Evolutionary conservation across 371 early-diverging fungal genomes (phyloP), one percentile per base, ranked within the genome.

Genomic region (Syncephalastrum contaminatum): DNA sequence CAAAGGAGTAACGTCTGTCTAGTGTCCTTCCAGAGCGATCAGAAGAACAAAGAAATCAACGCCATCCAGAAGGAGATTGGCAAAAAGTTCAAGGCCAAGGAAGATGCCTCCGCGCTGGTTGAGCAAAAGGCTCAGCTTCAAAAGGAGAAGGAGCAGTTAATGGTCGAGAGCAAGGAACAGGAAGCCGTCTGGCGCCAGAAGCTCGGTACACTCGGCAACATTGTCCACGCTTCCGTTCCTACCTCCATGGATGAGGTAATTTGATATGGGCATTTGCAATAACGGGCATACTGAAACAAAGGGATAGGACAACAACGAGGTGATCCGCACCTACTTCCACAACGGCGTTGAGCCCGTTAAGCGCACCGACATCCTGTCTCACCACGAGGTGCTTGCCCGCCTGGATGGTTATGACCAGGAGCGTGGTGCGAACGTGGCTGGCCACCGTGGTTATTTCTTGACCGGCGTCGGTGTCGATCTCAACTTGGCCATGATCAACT

Each of bases 361-460:
- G 67, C 77, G 83, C 60, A 75, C 84, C 46, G 85, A 87, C 63
- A 73, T 96, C 39, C 80, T 88, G 73, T 86, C 91, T 21, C 98
- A 98, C 71, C 94, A 96, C 66, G 96, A 98, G 78, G 93, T 98
- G 13, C 78, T 98, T 69, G 79, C 88, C 59, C 88, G 90, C 59
- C 77, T 99, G 48, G 96, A 85, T 56, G 99, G 96, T 46, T 95
- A 90, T 65, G 98, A 99, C 68, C 83, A 91, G 60, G 92, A 89
- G 53, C 86, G 99, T 64, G 97, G 93, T 75, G 84, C 94, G 66
- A 96, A 96, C 62, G 92, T 99, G 49, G 93, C 98, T 30, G 99
- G 99, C 16, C 99, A 99, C 80, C 95, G 99, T 66, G 99, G 98
- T 48, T 99, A 97, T 75, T 99, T 97, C 76, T 82, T 99, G 67